Base-by-base conservation (phyloP, 768 basidiomycete genomes). In the Mycena polygramma region DNA sequence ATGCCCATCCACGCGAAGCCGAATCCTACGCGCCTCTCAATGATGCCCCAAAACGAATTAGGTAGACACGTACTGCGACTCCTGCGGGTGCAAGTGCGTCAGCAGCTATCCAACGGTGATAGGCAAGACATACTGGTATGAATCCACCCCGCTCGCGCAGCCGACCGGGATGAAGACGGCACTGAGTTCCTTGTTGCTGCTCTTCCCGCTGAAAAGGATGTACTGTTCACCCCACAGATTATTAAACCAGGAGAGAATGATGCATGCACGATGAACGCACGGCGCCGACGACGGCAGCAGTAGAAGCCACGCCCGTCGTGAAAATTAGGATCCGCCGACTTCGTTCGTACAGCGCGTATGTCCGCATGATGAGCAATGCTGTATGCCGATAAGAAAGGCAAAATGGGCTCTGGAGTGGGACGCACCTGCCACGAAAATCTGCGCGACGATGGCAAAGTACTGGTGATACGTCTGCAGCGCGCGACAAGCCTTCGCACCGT, bases 331-430 rank as follows among this genome's bases (percentile, higher is more conserved):
- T 75, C n/a, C 59, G 67, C 20, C 75, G 73, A 39, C 75, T 81
- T 17, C 80, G 78, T 26, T 78, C 79, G 63, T 83, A 86, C 17
- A 86, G 70, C 10, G 85, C 85, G 67, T 83, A 83, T 43, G 80
- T 83, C 22, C 84, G 79, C 78, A 86, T 83, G 17, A 83, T 82
- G 49, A 84, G 75, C 36, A 84, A 71, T 13, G 77, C 83, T 84
- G 52, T 20, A 19, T n/a, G 1, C 14, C 15, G 35, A 19, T 17
- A 37, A 36, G 65, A n/a, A 26, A 52, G 4, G 13, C n/a, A 4
- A 35, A 45, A 46, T 9, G 45, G 26, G 37, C 14, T 30, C 39
- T 10, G 17, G 24, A 78, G 81, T 39, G 30, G 6, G 30, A 30
- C 30, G 30, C 63, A 81, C 83, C 73, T 26, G 78, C 81, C 26